phyloP scores from a whole-genome alignment of 768 basidiomycete species.

The Tylopilus cervinicoccineus region DNA sequence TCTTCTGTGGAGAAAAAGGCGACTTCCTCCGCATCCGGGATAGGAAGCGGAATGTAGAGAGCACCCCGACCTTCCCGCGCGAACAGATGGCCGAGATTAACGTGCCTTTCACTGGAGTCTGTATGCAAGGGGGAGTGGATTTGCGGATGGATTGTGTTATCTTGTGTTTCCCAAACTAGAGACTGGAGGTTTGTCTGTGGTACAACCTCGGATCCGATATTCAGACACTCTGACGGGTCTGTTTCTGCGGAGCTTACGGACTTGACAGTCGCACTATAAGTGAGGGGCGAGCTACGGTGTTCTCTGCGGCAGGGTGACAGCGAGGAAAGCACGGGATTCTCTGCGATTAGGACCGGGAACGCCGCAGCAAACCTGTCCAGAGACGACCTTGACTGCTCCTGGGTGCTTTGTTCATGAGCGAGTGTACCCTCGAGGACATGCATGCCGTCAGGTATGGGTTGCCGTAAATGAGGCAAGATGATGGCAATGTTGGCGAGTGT shows the following conservation, averaged over 20 bases:
- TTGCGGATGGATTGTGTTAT: not conserved
- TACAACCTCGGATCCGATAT: not conserved
- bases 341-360: not conserved
- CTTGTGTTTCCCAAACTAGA: not conserved
- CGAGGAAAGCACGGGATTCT: not conserved
- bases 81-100: not conserved
- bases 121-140: not conserved
- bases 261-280: not conserved
- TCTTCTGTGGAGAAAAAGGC: constrained; percentile 13
- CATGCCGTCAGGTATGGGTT: constrained; percentile 15
- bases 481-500: constrained; percentile 23
- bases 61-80: not conserved
- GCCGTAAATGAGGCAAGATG: constrained; percentile 23
- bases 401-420: not conserved
- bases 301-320: not conserved
- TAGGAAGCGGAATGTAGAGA: constrained; percentile 12
- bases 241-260: not conserved
- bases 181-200: not conserved
- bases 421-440: not conserved
- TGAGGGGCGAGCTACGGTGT: not conserved
- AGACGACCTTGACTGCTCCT: not conserved
- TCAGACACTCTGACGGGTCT: not conserved
- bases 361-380: not conserved
- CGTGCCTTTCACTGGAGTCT: not conserved
- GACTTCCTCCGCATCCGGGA: constrained; percentile 13